phyloP scores from a whole-genome alignment of 208 protist species.

The Leishmania amazonensis region DNA sequence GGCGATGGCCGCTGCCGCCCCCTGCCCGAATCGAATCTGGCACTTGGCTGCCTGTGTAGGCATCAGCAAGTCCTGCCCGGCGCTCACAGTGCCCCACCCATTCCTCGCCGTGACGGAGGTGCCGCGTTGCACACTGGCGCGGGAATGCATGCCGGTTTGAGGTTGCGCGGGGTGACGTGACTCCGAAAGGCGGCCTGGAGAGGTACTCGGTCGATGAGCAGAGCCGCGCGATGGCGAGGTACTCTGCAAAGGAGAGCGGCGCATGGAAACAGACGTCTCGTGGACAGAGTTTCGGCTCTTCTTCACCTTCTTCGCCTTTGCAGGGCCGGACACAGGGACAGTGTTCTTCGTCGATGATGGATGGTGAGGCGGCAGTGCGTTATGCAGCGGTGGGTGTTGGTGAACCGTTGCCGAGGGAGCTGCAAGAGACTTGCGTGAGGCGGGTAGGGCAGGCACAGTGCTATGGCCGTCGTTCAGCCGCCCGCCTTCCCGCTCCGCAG shows the following conservation, averaged over 20 bases:
- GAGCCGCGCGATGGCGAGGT: constrained; percentile 30
- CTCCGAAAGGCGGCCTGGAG: constrained; percentile 16
- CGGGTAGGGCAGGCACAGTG: background rate
- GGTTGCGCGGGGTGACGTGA: background rate
- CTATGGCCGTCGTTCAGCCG: constrained; percentile 11
- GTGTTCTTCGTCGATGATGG: background rate
- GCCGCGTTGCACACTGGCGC: constrained; percentile 14
- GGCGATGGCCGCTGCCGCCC: constrained; percentile 55
- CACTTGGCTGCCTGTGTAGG: constrained; percentile 47
- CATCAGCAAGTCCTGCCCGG: constrained; percentile 24
- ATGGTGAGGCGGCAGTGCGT: background rate
- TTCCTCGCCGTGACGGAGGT: constrained; percentile 5
- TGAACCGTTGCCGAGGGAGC: background rate
- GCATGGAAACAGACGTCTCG: background rate
- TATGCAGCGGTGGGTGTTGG: background rate
- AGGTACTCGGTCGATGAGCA: constrained; percentile 20
- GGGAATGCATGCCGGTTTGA: background rate
- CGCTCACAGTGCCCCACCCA: background rate
- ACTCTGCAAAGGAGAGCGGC: constrained; percentile 11
- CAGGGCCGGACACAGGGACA: background rate
- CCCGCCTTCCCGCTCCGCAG: background rate
- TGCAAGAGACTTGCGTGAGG: constrained; percentile 17
- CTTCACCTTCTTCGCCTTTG: constrained; percentile 19
- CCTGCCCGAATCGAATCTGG: constrained; percentile 47
- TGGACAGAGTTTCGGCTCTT: constrained; percentile 11